Conservation (phyloP, 371 early-diverging fungal species). For the Basidiobolus meristosporus region DNA sequence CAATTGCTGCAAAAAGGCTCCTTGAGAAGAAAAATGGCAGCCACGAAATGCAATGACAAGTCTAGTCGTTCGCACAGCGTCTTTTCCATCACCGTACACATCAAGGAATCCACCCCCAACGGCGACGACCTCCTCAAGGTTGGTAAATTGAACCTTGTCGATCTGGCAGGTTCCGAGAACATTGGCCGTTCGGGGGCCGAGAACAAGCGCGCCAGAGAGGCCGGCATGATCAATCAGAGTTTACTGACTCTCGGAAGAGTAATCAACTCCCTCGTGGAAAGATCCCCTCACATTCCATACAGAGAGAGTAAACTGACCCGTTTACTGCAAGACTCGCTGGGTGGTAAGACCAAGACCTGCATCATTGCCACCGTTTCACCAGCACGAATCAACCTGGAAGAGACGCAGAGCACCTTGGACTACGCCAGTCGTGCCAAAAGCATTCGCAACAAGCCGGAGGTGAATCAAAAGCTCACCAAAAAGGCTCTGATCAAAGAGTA, state of each 20-base stretch:
- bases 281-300: conserved; percentile 73
- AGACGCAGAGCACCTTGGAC: conserved; percentile 80
- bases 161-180: conserved; percentile 96
- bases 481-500: conserved; percentile 57
- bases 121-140: conserved; percentile 70
- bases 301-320: conserved; percentile 89
- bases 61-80: conserved; percentile 91
- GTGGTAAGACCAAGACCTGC: conserved; percentile 83
- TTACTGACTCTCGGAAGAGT: conserved; percentile 84
- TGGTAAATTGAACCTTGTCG: conserved; percentile 91
- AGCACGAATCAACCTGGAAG: conserved; percentile 53
- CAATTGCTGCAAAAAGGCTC: conserved; percentile 54
- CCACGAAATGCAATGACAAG: conserved; percentile 78
- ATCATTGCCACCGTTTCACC: conserved; percentile 92
- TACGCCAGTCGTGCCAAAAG: conserved; percentile 91
- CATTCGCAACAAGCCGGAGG: conserved; percentile 81
- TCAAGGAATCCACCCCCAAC: conserved; percentile 49
- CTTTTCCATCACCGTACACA: conserved; percentile 75
- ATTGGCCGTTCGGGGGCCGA: conserved; percentile 81
- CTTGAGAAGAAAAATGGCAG: conserved; percentile 57
- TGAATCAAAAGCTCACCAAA: conserved; percentile 63
- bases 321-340: conserved; percentile 84
- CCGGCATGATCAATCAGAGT: conserved; percentile 78
- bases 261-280: conserved; percentile 74
- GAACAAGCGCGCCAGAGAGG: conserved; percentile 71